Evolutionary conservation across 2,329 filamentous ascomycete species (phyloP), one percentile per base, ranked within the genome.

Genomic region (Cryphonectria naterciae): DNA sequence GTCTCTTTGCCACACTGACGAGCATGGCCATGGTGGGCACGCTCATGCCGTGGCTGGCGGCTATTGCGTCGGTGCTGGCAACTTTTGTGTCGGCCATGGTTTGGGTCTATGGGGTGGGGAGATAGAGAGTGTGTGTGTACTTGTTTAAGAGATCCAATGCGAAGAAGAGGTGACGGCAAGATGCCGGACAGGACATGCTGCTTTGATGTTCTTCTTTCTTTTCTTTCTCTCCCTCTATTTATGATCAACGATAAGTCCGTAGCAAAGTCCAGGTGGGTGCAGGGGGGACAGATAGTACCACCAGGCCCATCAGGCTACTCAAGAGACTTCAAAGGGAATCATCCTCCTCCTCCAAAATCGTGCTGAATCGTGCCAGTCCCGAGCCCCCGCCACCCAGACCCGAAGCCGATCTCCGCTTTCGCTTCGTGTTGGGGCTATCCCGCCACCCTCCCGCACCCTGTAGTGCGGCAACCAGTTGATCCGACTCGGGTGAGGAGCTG

Each of bases 341-440:
- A 77, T 92, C 91, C 67, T 91, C 90, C 77, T 93, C 92, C 79
- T 93, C 92, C 70, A 91, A 85, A 73, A 94, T 93, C 0, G 89
- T 92, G 28, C 69, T 66, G 22, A 73, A 71, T 22, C 71, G 66
- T 15, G 58, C 62, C 37, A 68, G 61, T 1, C 86, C 86, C 66
- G 83, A 81, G n/a, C 37, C 19, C 8, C 39, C 25, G 37, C 37
- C 39, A 0, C 66, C 66, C 39, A 68, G 2, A 4, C 52, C 65
- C 52, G 65, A 56, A 28, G 52, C 37, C 17, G 81, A 81, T 64
- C 82, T 80, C 67, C 82, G 80, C 68, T 83, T 79, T 13, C 82
- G 78, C 37, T 78, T 79, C 6, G 79, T 77, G 66, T 74, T 74
- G 56, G 70, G 68, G 46, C 65, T 37, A 63, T 68, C 69, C n/a